Evolutionary conservation across 2,329 filamentous ascomycete genomes (phyloP).

Genomic region (Cordyceps militaris): DNA sequence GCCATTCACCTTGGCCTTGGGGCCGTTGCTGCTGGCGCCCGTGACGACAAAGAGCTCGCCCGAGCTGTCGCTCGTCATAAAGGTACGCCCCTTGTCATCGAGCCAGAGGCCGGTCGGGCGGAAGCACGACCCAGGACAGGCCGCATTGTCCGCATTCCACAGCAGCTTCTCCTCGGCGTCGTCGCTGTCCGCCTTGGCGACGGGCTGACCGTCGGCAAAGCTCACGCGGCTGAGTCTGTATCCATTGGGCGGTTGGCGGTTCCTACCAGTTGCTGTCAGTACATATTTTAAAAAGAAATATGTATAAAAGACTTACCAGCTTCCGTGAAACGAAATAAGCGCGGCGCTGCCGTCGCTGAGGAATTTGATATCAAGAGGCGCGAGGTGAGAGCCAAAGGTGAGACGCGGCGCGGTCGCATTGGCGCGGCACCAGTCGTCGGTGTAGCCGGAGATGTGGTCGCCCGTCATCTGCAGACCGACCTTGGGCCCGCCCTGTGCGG

Average conservation of each 20-base stretch:
- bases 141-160: conserved; percentile 37
- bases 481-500: conserved; percentile 15
- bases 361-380: conserved; percentile 60
- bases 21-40: conserved; percentile 5
- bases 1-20: neutral
- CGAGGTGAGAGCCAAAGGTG: conserved; percentile 44
- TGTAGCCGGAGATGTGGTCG: conserved; percentile 18
- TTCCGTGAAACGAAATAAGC: conserved; percentile 58
- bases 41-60: conserved; percentile 47
- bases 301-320: conserved; percentile 32
- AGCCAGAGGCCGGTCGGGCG: conserved; percentile 42
- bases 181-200: conserved; percentile 27
- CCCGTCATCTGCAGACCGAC: conserved; percentile 20
- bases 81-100: conserved; percentile 37
- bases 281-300: neutral
- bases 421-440: conserved; percentile 19
- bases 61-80: conserved; percentile 45
- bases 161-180: conserved; percentile 40
- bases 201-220: conserved; percentile 31
- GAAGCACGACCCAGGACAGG: conserved; percentile 44
- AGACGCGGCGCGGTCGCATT: conserved; percentile 18
- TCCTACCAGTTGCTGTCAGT: conserved; percentile 17
- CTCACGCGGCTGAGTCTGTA: conserved; percentile 32
- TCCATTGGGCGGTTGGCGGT: conserved; percentile 28
- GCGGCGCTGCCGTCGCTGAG: conserved; percentile 45